Conservation (phyloP, 148 eudicot species). For the Nepenthes gracilis region DNA sequence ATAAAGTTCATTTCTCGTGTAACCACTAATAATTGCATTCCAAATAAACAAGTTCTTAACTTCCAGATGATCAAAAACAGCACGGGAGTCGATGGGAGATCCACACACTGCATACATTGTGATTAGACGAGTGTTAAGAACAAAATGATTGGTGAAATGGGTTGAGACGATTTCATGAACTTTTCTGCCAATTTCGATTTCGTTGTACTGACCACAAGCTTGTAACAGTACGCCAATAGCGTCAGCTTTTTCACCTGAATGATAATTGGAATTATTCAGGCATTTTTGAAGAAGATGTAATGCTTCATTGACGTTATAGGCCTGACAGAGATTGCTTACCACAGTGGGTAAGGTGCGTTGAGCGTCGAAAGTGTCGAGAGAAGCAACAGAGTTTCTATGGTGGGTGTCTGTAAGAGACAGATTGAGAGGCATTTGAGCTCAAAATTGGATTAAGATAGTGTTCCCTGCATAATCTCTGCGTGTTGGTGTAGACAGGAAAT, state of each 20-base stretch:
- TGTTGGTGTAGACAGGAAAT: too few species aligned
- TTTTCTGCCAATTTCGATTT: conserved; percentile 30
- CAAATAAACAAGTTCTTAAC: conserved; percentile 36
- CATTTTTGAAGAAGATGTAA: conserved; percentile 13
- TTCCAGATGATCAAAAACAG: conserved; percentile 24
- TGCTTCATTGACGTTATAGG: conserved; percentile 21
- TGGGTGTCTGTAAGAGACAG: too few species aligned
- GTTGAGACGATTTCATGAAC: conserved; percentile 23
- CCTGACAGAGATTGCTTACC: conserved; percentile 13
- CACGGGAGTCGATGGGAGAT: conserved; percentile 25
- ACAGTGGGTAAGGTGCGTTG: conserved; percentile 5
- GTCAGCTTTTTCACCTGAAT: conserved; percentile 1
- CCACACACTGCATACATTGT: conserved; percentile 49
- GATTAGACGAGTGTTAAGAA: conserved; percentile 33
- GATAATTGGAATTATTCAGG: not conserved
- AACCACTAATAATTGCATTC: conserved; percentile 53
- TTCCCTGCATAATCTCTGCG: too few species aligned
- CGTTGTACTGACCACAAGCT: conserved; percentile 33
- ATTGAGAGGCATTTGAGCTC: too few species aligned
- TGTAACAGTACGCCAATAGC: conserved; percentile 28
- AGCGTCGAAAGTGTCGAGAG: too few species aligned
- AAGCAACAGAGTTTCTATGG: too few species aligned
- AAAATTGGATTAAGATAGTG: too few species aligned
- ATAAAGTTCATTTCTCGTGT: conserved; percentile 35
- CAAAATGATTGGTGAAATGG: conserved; percentile 20